Evolutionary conservation across 2,329 filamentous ascomycete species (phyloP), one percentile per base, ranked within the genome.

Genomic region (Trichoderma simmonsii): DNA sequence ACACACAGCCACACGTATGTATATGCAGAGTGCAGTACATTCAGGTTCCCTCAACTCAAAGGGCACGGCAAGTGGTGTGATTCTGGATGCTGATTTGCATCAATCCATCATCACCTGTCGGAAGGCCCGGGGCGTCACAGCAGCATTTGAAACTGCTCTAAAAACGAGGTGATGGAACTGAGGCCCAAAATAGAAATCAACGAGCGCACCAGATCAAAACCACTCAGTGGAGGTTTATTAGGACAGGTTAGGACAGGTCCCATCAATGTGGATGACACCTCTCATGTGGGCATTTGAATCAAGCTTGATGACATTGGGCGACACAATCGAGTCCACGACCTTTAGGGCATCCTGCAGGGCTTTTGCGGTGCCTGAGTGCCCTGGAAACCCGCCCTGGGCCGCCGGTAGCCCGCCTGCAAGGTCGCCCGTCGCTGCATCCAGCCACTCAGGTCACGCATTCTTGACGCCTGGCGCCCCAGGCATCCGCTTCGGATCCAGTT

Each of bases 401-500:
- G 57, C 57, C 66, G n/a, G 36, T 61, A 62, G 32, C 66, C 56
- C 36, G 12, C 48, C 30, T 36, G 30, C 51, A 36, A 32, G 48
- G 63, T 34, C 54, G 64, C 64, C 64, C 43, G n/a, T 4, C 24
- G 54, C 54, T 68, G 65, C 54, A 68, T 60, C 65, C 26, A 59
- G 28, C 65, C 54, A 69, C 57, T 26, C 56, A 62, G 34, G 28
- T 26, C 36, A n/a, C 56, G 43, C 36, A 62, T 51, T 64, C 68
- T 71, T 56, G 74, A 71, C 75, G 77, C 77, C 77, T 79, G 77
- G 77, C 74, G 77, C 77, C 75, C 75, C 73, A 79, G 77, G 78
- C 78, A 78, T 73, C 75, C 28, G 57, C 51, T 54, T 48, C 63
- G n/a, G 63, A 39, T 21, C 61, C 56, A 32, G 34, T 36, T 43